phyloP scores from a whole-genome alignment of 2,329 filamentous ascomycete species.

The Xylariomycetidae sp. region DNA sequence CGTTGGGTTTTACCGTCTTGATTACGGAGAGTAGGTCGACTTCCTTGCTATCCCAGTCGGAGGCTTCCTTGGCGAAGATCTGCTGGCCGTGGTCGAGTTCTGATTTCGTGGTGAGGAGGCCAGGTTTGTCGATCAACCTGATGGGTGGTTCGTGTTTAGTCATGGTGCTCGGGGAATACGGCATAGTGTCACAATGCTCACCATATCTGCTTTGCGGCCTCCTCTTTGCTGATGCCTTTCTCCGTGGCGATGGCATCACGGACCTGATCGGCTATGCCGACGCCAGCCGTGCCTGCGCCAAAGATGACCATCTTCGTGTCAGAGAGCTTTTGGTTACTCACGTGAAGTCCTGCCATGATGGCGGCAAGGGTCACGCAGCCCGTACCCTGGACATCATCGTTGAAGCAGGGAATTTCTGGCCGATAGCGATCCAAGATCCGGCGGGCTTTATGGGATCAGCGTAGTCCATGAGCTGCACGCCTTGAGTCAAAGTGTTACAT shows the following conservation, averaged over 20 bases:
- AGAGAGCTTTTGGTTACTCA: constrained; percentile 59
- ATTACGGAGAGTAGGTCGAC: constrained; percentile 62
- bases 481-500: constrained; percentile 12
- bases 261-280: constrained; percentile 82
- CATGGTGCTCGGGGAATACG: no score
- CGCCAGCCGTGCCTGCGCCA: constrained; percentile 76
- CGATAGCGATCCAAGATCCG: constrained; percentile 74
- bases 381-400: constrained; percentile 87
- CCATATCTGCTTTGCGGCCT: constrained; percentile 78
- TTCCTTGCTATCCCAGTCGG: constrained; percentile 57
- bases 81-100: constrained; percentile 64
- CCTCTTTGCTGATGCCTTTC: constrained; percentile 60
- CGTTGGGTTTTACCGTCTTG: constrained; percentile 68
- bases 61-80: constrained; percentile 58
- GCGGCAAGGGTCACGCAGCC: constrained; percentile 83
- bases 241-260: constrained; percentile 72
- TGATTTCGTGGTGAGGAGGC: constrained; percentile 62
- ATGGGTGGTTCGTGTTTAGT: no score
- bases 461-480: no score
- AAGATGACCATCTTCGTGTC: constrained; percentile 73
- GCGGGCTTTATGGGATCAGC: constrained; percentile 30
- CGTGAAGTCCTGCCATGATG: constrained; percentile 70
- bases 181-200: no score
- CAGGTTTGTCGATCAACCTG: constrained; percentile 78
- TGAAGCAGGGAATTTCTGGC: constrained; percentile 75